Evolutionary conservation across 2,329 filamentous ascomycete species (phyloP).

Genomic region (Trichoderma asperellum): DNA sequence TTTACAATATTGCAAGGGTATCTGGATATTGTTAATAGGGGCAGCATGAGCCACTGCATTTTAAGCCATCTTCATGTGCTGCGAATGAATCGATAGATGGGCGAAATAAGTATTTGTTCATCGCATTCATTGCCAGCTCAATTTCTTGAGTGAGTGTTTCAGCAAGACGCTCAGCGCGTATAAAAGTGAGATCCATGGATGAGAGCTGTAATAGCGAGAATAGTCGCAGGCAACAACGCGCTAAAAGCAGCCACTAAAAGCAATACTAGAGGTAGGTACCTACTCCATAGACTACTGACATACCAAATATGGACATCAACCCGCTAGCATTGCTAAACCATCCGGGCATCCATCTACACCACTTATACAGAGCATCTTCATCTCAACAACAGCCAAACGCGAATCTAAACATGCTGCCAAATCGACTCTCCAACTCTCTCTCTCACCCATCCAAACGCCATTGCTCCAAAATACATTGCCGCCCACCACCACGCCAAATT

Average conservation of each 20-base stretch:
- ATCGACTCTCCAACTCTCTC: neutral
- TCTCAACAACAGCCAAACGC: neutral
- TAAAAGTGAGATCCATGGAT: neutral
- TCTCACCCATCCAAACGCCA: neutral
- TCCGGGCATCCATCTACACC: neutral
- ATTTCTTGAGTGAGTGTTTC: neutral
- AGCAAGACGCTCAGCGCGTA: neutral
- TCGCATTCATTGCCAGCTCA: neutral
- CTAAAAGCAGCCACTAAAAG: neutral
- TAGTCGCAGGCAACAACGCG: slow-evolving; percentile 13
- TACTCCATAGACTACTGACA: no score
- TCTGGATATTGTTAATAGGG: neutral
- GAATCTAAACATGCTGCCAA: neutral
- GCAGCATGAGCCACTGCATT: neutral
- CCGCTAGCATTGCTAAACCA: no score
- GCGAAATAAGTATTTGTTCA: neutral
- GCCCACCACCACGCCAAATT: neutral
- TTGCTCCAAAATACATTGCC: neutral
- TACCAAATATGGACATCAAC: neutral
- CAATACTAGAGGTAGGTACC: no score
- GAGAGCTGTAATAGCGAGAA: neutral
- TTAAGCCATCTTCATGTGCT: neutral
- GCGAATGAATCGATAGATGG: neutral
- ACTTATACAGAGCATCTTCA: neutral
- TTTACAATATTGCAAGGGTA: neutral